Conservation (phyloP, 345 rosid species). For the Rhodamnia argentea region DNA sequence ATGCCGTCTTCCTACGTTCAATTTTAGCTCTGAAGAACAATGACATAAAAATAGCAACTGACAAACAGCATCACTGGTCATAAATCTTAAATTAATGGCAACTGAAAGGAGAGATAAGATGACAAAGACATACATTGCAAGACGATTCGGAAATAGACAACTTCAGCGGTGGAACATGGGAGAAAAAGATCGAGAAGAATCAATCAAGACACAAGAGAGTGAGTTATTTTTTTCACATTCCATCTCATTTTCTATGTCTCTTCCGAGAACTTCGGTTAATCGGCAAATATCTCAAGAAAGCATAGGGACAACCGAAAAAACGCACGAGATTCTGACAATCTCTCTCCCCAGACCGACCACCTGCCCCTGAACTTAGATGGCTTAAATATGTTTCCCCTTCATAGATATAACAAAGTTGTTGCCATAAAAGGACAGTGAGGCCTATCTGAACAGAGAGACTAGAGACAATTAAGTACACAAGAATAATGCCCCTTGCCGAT, state of each 20-base stretch:
- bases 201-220: not conserved
- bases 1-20: not conserved
- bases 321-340: conserved; percentile 57
- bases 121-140: not conserved
- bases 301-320: conserved; percentile 61
- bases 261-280: conserved; percentile 32
- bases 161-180: not conserved
- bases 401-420: conserved; percentile 70
- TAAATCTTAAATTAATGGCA: not conserved
- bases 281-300: conserved; percentile 40
- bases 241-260: conserved; percentile 45
- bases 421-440: conserved; percentile 67
- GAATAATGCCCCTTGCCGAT: conserved; percentile 59
- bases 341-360: conserved; percentile 30
- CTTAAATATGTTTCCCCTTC: conserved; percentile 69
- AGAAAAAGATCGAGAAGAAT: not conserved
- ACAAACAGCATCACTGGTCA: not conserved
- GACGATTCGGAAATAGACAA: not conserved
- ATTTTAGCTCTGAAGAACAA: not conserved
- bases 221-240: too few species aligned
- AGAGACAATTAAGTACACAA: conserved; percentile 63
- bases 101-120: not conserved
- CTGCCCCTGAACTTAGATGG: conserved; percentile 49
- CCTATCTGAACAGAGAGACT: conserved; percentile 69
- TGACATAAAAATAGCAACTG: not conserved